Base-by-base conservation (phyloP, 805 yeast species). In the Huiozyma sinensis region DNA sequence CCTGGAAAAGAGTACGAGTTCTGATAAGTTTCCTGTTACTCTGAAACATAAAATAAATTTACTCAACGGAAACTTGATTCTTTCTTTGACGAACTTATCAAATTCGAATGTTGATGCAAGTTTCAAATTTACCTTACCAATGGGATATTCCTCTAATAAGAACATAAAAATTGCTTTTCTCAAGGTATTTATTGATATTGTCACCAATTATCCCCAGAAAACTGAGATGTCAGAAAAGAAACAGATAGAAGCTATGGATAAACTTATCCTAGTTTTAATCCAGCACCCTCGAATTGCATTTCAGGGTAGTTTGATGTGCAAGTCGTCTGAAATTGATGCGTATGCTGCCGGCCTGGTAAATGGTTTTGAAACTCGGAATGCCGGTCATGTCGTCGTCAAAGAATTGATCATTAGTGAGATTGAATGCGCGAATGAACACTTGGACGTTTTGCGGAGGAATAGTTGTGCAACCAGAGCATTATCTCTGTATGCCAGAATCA, bases 91-190 rank as follows among this genome's bases (percentile, higher is more conserved):
- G 3, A 81, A 82, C 49, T 60, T 86, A 38, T 65, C 86, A 38
- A 78, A 74, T 51, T 72, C 83, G 7, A 86, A 85, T 53, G 76
- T 80, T 7, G 85, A 81, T 43, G 78, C 83, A 28, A 94, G 95
- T 5, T 65, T 86, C 52, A 76, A 76, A 42, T 77, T 75, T 59
- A 86, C 87, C 2, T 61, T 85, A 12, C 87, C 92, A 1, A 70
- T 85, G 52, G 89, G 92, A 0, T 83, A 78, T 55, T 84, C 84
- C 53, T 70, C 71, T 24, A 81, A 82, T 55, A 59, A 65, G 7
- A 71, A 76, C 44, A 77, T 84, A 29, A 67, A 90, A 46, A 68
- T 81, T 7, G 76, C 90, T 0, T 83, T 85, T 56, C 67, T 86
- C 54, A 78, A 79, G 47, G 90, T 86, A 3, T 84, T 86, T 50